Evolutionary conservation across 805 yeast genomes (phyloP), one percentile per base, ranked within the genome.

Genomic region (Huiozyma naganishii): DNA sequence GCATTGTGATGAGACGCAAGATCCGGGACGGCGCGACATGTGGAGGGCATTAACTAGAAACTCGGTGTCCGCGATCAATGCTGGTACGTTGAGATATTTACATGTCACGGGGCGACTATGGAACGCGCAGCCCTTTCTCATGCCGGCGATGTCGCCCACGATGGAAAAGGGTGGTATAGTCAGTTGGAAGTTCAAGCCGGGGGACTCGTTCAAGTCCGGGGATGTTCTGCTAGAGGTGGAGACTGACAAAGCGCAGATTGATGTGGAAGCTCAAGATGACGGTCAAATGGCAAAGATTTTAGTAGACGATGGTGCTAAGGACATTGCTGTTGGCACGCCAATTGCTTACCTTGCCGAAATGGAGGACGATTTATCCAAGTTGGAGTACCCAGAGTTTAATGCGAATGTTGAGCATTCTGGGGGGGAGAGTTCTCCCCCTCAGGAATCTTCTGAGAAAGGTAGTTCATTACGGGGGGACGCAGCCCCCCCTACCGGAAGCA

Each of bases 81-180:
- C 23, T 2, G 23, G 23, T 32, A n/a, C 34, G n/a, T 32, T 32
- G 34, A 32, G 34, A 32, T 10, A n/a, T 10, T 4, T 32, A 3
- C 34, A 32, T n/a, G 34, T 32, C 10, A 10, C 34, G 34, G n/a
- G 34, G n/a, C 10, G n/a, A 10, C 3, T 10, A 32, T 32, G 10
- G 34, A n/a, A 10, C n/a, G 34, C 34, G 38, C 32, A 48, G 7
- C 60, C 76, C 51, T 87, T 86, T 67, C 79, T 72, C 43, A 90
- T 90, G 97, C 98, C 98, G 4, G 97, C 98, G 27, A 86, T 90
- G 96, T 89, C 97, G 5, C 98, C 98, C 37, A 90, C 98, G 6
- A 90, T 90, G 98, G 87, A 88, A 29, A 85, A 80, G 59, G 98
- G 98, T 36, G 96, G 95, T 6, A 75, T 90, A 50, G 85, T 87